These are phyloP conservation scores for Phylloporus scabripes DNA, from an alignment of 768 basidiomycete genomes.

Conservation along the genomic window DNA sequence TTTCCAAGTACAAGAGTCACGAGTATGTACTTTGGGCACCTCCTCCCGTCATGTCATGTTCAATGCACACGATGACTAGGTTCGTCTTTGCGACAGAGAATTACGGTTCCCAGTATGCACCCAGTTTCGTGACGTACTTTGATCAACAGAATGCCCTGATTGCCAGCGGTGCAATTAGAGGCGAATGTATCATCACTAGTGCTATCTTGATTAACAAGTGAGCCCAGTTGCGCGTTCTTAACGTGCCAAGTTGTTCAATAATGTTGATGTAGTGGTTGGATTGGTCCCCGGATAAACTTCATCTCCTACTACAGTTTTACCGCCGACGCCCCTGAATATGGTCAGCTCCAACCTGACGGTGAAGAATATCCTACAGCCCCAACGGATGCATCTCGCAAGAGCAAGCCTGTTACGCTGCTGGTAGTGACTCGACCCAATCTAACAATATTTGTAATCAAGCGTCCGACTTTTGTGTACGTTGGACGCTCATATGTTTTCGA, in stretches of 20 bases:
- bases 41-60: neutral
- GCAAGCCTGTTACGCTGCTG: conserved; percentile 52
- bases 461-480: conserved; percentile 51
- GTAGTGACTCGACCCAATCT: conserved; percentile 38
- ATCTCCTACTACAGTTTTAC: conserved; percentile 58
- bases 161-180: conserved; percentile 37
- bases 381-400: conserved; percentile 54
- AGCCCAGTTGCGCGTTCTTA: neutral
- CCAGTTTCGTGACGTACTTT: conserved; percentile 59
- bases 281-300: conserved; percentile 59
- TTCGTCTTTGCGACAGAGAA: conserved; percentile 63
- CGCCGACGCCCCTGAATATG: conserved; percentile 59
- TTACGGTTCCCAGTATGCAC: conserved; percentile 66
- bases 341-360: conserved; percentile 50
- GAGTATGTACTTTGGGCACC: conserved; percentile 36
- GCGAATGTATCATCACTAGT: conserved; percentile 48
- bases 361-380: conserved; percentile 37
- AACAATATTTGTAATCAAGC: conserved; percentile 47
- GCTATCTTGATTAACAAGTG: conserved; percentile 65
- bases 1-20: conserved; percentile 46
- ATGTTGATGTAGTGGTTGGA: conserved; percentile 47
- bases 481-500: neutral
- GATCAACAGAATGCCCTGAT: conserved; percentile 57
- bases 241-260: neutral
- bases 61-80: conserved; percentile 27